These are phyloP conservation scores for Litsea cubeba DNA, from an alignment of 164 flowering plant species.

Conservation along the genomic window DNA sequence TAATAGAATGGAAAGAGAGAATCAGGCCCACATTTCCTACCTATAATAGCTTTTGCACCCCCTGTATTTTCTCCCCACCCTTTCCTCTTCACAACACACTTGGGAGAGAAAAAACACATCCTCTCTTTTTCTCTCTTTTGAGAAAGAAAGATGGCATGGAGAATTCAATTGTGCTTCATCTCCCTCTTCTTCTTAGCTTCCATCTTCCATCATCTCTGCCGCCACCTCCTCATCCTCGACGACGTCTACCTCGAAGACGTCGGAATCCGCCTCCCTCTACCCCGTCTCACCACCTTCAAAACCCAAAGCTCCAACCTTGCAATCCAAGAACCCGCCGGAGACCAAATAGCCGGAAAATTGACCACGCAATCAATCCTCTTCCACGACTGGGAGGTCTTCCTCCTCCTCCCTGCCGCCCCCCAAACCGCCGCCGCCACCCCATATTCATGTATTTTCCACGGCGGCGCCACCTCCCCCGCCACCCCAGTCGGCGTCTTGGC, in stretches of 20 bases:
- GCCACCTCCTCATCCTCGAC: conserved; percentile 4
- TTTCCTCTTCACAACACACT: too few relatives aligned
- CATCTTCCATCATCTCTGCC: conserved; percentile 13
- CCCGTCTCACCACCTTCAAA: not conserved
- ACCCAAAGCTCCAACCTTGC: conserved; percentile 9
- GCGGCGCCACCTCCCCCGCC: conserved; percentile 52
- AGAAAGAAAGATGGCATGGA: not conserved
- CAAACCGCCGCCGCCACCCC: conserved; percentile 8
- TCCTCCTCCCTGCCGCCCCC: conserved; percentile 17
- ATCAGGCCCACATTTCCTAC: too few relatives aligned
- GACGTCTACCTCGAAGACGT: not conserved
- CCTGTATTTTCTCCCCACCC: too few relatives aligned
- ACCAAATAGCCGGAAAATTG: not conserved
- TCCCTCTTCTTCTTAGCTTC: conserved; percentile 14
- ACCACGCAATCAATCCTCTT: conserved; percentile 39
- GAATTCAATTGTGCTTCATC: conserved; percentile 6
- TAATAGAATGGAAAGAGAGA: too few relatives aligned
- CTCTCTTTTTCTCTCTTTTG: not conserved
- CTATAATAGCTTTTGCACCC: too few relatives aligned
- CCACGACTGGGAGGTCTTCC: conserved; percentile 73
- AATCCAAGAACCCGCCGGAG: not conserved
- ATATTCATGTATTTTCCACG: conserved; percentile 44
- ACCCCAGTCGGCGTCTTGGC: conserved; percentile 34
- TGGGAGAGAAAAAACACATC: too few relatives aligned
- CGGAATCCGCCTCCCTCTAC: not conserved